These are phyloP conservation scores for Phytophthora cryptogea DNA, from an alignment of 352 stramenopile genomes.

Conservation along the genomic window DNA sequence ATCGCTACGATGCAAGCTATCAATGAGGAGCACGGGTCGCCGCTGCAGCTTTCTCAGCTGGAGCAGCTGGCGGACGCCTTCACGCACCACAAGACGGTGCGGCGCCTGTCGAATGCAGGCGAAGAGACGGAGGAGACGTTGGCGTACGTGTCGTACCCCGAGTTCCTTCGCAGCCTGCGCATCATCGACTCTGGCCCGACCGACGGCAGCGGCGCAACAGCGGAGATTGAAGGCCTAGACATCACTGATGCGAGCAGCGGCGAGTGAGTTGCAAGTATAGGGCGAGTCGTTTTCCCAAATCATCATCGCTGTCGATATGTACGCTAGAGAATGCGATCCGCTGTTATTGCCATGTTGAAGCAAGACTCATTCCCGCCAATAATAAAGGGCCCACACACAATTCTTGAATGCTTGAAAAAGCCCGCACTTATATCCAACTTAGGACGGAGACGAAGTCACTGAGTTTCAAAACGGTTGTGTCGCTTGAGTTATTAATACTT, in stretches of 20 bases:
- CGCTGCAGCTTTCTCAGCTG: conserved; percentile 60
- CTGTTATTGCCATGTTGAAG: no score
- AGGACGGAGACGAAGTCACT: no score
- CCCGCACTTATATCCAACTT: no score
- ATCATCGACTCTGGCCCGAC: conserved; percentile 56
- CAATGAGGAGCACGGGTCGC: conserved; percentile 70
- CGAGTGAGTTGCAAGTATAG: conserved; percentile 6
- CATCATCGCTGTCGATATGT: conserved; percentile 19
- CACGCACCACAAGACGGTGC: conserved; percentile 37
- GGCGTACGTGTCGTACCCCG: conserved; percentile 65
- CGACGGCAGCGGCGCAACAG: conserved; percentile 5
- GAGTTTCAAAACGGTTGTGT: no score
- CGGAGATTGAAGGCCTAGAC: conserved; percentile 11
- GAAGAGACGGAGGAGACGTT: conserved; percentile 34
- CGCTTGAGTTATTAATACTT: no score
- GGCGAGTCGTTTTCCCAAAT: no score
- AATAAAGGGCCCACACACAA: no score
- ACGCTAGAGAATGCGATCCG: conserved; percentile 11
- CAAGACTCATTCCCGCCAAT: no score
- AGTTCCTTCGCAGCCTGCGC: conserved; percentile 72
- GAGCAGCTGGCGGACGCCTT: conserved; percentile 76
- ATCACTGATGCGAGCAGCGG: conserved; percentile 11
- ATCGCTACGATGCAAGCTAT: conserved; percentile 75
- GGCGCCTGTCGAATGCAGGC: conserved; percentile 23
- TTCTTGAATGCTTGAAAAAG: no score